Evolutionary conservation across 2,329 filamentous ascomycete species (phyloP), one percentile per base, ranked within the genome.

Genomic region (Sporothrix luriei): DNA sequence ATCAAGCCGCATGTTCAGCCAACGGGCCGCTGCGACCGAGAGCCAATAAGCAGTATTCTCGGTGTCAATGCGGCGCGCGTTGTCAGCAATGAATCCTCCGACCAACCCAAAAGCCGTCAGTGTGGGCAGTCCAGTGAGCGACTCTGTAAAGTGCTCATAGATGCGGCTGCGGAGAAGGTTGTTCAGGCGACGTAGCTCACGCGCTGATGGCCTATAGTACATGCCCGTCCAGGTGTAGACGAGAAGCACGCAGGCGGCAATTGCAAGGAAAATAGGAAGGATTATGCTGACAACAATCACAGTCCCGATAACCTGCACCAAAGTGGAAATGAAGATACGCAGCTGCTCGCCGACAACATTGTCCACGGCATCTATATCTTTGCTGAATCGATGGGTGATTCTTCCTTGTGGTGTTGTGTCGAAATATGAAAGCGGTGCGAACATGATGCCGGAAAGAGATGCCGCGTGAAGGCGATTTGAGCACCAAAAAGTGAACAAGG

Each of bases 351-450:
- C 93, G 69, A 98, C 91, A 78, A 98, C 94, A 77, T 98, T 94
- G 74, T 99, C 95, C 29, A 99, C 86, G 14, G 93, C 89, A 78
- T 98, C 94, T 19, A 99, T 87, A 78, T 99, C 95, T 79, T 98
- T 98, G 78, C 94, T 98, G 81, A 99, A 98, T 26, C 95, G 88
- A 79, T 99, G 98, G 89, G 98, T 97, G 75, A 99, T 85, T 79
- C 97, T 94, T 13, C 95, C 95, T 0, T 98, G 86, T 1, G 95
- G 95, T 0, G 95, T 99, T 0, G 94, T 91, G 76, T 99, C 95
- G 77, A 98, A 99, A 82, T 98, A 99, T 77, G 92, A 93, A 83
- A 98, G 97, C 77, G 93, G 94, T 43, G 95, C 95, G 73, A 93
- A 88, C 64, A 86, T 84, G 84, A 78, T 70, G 6, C 71, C 54